Evolutionary conservation across 805 yeast species (phyloP).

Genomic region (Zygoascus bituminiphila): DNA sequence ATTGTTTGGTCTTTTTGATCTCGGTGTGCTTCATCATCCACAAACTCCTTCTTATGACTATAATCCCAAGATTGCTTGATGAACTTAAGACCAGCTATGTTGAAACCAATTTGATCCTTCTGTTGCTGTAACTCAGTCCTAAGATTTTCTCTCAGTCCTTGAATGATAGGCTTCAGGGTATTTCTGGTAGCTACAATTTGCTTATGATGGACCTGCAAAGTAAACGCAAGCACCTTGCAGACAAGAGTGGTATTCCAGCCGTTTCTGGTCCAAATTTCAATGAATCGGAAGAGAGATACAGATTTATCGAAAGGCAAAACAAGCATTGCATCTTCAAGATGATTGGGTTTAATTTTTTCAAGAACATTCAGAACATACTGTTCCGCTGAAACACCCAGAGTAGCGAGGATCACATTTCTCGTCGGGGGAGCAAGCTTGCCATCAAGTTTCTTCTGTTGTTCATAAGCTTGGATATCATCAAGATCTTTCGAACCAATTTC

Average conservation of each 20-base stretch:
- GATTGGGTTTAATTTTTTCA: conserved; percentile 66
- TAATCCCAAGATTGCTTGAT: conserved; percentile 71
- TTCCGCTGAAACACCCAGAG: conserved; percentile 63
- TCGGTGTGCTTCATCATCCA: conserved; percentile 55
- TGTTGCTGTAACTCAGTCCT: conserved; percentile 47
- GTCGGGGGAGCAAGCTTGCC: conserved; percentile 46
- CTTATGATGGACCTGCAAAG: conserved; percentile 63
- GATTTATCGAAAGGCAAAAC: conserved; percentile 87
- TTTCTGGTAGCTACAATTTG: conserved; percentile 60
- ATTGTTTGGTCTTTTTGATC: conserved; percentile 46
- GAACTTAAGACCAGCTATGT: conserved; percentile 72
- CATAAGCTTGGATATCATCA: conserved; percentile 45
- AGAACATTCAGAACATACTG: conserved; percentile 70
- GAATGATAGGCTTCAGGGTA: conserved; percentile 36
- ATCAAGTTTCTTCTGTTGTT: conserved; percentile 36
- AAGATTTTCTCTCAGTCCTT: conserved; percentile 53
- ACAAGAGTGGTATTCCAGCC: conserved; percentile 50
- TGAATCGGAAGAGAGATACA: conserved; percentile 57
- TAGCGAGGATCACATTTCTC: conserved; percentile 63
- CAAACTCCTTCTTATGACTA: conserved; percentile 63
- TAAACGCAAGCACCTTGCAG: conserved; percentile 67
- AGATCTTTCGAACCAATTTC: conserved; percentile 73
- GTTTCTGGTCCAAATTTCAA: conserved; percentile 61
- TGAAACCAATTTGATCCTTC: conserved; percentile 64
- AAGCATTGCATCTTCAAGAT: conserved; percentile 84